phyloP scores from a whole-genome alignment of 176 grass and related monocot species.

The Triticum urartu region DNA sequence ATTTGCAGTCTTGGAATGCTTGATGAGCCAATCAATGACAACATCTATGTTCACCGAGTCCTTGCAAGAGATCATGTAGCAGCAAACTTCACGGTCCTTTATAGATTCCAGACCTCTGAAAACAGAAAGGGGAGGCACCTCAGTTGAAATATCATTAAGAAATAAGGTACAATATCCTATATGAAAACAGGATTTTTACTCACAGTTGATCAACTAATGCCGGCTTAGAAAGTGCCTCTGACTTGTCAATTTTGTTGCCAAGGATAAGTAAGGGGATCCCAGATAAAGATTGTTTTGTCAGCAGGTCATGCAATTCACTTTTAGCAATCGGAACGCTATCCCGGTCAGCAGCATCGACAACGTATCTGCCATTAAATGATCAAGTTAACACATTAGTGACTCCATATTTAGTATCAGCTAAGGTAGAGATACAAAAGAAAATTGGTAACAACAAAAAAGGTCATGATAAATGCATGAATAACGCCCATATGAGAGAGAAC shows the following conservation, averaged over 20 bases:
- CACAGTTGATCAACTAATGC: constrained; percentile 91
- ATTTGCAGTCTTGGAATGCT: constrained; percentile 82
- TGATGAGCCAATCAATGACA: constrained; percentile 98
- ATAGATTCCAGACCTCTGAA: constrained; percentile 75
- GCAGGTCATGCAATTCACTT: constrained; percentile 92
- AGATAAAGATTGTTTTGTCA: constrained; percentile 79
- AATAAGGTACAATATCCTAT: not conserved
- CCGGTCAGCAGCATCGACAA: constrained; percentile 89
- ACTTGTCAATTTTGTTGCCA: constrained; percentile 98
- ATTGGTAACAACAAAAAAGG: not conserved
- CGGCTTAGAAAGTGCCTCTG: constrained; percentile 86
- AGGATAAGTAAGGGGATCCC: constrained; percentile 94
- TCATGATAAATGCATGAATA: constrained; percentile 1
- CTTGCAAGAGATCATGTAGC: constrained; percentile 99
- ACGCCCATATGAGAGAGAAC: not conserved
- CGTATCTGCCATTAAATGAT: constrained; percentile 54
- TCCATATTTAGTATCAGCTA: not conserved
- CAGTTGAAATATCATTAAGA: constrained; percentile 30
- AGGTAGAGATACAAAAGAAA: not conserved
- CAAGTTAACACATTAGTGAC: not conserved
- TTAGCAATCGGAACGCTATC: constrained; percentile 87
- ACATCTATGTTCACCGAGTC: constrained; percentile 93
- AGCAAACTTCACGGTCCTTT: constrained; percentile 88
- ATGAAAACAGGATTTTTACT: constrained; percentile 32
- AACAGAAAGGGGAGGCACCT: constrained; percentile 20